phyloP scores from a whole-genome alignment of 345 rosid genomes.

The Litchi chinensis region DNA sequence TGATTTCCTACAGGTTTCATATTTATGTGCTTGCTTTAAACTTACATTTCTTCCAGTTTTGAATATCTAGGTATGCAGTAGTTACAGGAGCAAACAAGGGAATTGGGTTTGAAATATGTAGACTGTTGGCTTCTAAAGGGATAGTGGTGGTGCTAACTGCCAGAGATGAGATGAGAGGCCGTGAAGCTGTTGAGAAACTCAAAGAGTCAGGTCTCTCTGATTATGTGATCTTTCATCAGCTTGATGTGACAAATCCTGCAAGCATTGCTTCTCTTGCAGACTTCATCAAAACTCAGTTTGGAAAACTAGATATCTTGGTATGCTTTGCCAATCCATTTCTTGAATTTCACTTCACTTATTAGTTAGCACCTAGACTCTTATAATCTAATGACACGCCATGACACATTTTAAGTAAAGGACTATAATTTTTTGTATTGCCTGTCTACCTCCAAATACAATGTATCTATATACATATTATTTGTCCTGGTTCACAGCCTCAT shows the following conservation, averaged over 20 bases:
- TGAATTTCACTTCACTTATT: too few species aligned
- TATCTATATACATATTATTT: too few species aligned
- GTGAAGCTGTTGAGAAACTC: slow-evolving; percentile 36
- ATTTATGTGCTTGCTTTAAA: too few species aligned
- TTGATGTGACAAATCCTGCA: slow-evolving; percentile 25
- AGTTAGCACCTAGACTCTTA: too few species aligned
- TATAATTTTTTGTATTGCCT: too few species aligned
- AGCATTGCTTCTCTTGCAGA: slow-evolving; percentile 31
- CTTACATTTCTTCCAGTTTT: background rate
- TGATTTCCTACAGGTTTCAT: too few species aligned
- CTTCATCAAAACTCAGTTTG: slow-evolving; percentile 24
- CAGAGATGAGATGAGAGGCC: slow-evolving; percentile 35
- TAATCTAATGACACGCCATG: too few species aligned
- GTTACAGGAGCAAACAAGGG: slow-evolving; percentile 41
- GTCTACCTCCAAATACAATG: too few species aligned
- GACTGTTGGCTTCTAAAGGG: slow-evolving; percentile 30
- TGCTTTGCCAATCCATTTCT: background rate
- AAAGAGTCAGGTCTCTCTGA: slow-evolving; percentile 12
- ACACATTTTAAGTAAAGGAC: too few species aligned
- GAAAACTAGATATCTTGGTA: slow-evolving; percentile 40
- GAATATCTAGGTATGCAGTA: slow-evolving; percentile 29
- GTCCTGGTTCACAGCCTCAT: too few species aligned
- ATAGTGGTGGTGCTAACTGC: slow-evolving; percentile 33
- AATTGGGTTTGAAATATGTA: slow-evolving; percentile 39
- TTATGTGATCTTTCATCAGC: slow-evolving; percentile 30